These are phyloP conservation scores for Geotrichum klebahnii DNA, from an alignment of 1,139 yeast species.

Conservation along the genomic window DNA sequence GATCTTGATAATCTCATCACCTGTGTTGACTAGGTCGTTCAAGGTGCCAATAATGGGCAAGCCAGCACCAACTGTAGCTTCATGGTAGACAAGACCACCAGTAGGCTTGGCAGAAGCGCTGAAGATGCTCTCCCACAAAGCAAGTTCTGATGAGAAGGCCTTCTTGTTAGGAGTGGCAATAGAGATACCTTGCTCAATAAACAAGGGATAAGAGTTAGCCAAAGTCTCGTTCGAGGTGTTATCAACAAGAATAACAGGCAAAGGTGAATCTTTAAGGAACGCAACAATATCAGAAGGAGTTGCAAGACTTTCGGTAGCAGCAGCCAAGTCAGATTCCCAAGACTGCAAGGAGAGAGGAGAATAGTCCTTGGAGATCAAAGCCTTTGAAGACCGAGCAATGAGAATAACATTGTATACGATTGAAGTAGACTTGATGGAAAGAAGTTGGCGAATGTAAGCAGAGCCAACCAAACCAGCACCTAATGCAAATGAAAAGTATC, in stretches of 20 bases:
- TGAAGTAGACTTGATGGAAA: conserved; percentile 44
- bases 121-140: conserved; percentile 74
- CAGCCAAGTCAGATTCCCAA: conserved; percentile 47
- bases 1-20: conserved; percentile 83
- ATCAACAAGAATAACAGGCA: conserved; percentile 82
- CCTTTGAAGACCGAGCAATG: conserved; percentile 69
- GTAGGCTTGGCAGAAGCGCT: conserved; percentile 45
- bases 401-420: too few relatives aligned
- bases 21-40: conserved; percentile 82
- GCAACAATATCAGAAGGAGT: conserved; percentile 57
- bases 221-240: conserved; percentile 81
- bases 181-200: conserved; percentile 74
- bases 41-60: conserved; percentile 87
- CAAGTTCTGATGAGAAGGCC: conserved; percentile 81
- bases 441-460: conserved; percentile 74
- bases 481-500: too few relatives aligned
- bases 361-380: conserved; percentile 65
- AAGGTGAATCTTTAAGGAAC: conserved; percentile 60
- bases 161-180: conserved; percentile 97
- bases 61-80: conserved; percentile 99
- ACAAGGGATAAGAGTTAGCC: conserved; percentile 71
- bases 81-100: conserved; percentile 88
- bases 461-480: conserved; percentile 95
- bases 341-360: conserved; percentile 59
- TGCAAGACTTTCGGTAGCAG: conserved; percentile 49